Evolutionary conservation across 106 monocot species (phyloP).

Genomic region (Allium sativum): DNA sequence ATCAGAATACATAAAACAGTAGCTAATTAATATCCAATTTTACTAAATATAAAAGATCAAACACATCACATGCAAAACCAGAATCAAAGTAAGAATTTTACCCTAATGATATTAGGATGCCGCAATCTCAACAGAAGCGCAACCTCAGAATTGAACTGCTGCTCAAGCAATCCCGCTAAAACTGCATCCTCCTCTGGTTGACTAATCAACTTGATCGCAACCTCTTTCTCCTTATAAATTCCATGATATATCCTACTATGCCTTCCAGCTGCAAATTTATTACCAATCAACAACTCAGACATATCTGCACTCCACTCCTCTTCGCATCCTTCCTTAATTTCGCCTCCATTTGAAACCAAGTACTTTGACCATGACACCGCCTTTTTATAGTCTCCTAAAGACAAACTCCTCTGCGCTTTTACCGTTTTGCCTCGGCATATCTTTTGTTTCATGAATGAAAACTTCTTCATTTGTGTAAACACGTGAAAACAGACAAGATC

Average conservation of each 20-base stretch:
- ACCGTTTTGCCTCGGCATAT: neutral
- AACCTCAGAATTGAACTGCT: slow-evolving; percentile 81
- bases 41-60: too few species aligned
- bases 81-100: slow-evolving; percentile 9
- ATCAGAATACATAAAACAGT: too few species aligned
- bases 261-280: slow-evolving; percentile 73
- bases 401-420: slow-evolving; percentile 42
- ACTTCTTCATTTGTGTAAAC: slow-evolving; percentile 32
- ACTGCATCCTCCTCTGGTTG: slow-evolving; percentile 77
- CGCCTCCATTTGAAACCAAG: slow-evolving; percentile 67
- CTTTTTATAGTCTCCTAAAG: slow-evolving; percentile 70
- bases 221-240: slow-evolving; percentile 64
- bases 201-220: slow-evolving; percentile 87
- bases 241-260: slow-evolving; percentile 89
- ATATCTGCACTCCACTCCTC: slow-evolving; percentile 94
- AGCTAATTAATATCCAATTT: too few species aligned
- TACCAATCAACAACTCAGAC: slow-evolving; percentile 78
- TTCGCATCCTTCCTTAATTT: slow-evolving; percentile 53
- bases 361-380: slow-evolving; percentile 90
- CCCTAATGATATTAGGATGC: slow-evolving; percentile 85
- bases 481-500: neutral
- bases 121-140: slow-evolving; percentile 52
- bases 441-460: slow-evolving; percentile 44
- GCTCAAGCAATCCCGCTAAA: slow-evolving; percentile 48
- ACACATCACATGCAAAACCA: neutral